These are phyloP conservation scores for Cyberlindnera maritima DNA, from an alignment of 805 yeast species.

Conservation along the genomic window DNA sequence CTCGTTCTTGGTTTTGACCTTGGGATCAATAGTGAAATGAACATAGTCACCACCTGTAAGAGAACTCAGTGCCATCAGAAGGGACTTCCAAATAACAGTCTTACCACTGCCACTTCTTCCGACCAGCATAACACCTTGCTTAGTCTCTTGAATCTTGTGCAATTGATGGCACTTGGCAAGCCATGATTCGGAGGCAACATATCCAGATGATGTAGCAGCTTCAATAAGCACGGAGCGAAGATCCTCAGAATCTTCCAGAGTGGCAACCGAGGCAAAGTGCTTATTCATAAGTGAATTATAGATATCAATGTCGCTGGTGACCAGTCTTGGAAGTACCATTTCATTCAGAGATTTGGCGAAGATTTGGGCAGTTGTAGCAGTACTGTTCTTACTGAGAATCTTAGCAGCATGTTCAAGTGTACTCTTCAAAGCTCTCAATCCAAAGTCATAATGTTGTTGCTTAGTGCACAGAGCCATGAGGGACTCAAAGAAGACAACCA, in stretches of 20 bases:
- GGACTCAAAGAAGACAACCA: constrained; percentile 53
- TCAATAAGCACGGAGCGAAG: constrained; percentile 29
- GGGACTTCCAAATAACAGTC: constrained; percentile 47
- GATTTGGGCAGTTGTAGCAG: constrained; percentile 30
- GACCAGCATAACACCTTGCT: constrained; percentile 79
- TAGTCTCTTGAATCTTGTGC: constrained; percentile 53
- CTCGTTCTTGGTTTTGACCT: constrained; percentile 61
- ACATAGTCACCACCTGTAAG: constrained; percentile 37
- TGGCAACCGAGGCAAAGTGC: constrained; percentile 39
- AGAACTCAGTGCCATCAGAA: constrained; percentile 37
- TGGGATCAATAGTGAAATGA: constrained; percentile 62
- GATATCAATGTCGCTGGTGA: constrained; percentile 45
- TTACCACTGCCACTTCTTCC: constrained; percentile 82
- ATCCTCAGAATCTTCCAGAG: constrained; percentile 32
- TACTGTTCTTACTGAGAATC: constrained; percentile 30
- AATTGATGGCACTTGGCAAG: constrained; percentile 58
- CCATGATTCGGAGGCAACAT: constrained; percentile 41
- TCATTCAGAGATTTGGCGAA: constrained; percentile 55
- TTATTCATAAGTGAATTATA: constrained; percentile 15
- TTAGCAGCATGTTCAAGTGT: constrained; percentile 59
- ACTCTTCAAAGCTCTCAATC: constrained; percentile 75
- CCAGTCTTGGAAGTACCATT: constrained; percentile 66
- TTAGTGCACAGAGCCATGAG: constrained; percentile 41
- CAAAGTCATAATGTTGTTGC: constrained; percentile 87
- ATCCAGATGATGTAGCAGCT: constrained; percentile 33